Evolutionary conservation across 2,329 filamentous ascomycete species (phyloP).

Genomic region (Purpureocillium lavendulum): DNA sequence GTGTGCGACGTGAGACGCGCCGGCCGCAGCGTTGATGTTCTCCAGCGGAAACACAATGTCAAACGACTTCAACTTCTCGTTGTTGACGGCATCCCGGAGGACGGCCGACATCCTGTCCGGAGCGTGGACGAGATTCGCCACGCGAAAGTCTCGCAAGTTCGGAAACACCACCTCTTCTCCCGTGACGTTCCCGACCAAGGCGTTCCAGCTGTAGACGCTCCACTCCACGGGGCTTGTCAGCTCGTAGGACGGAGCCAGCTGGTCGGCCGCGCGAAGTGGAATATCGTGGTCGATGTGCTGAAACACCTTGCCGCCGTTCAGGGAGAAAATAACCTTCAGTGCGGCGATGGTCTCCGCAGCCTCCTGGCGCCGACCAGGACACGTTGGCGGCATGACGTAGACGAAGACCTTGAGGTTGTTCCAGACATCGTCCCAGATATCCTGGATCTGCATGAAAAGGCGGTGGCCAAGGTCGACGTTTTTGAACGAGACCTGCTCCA

Average conservation of each 20-base stretch:
- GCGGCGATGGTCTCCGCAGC: slow-evolving; percentile 13
- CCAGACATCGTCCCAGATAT: slow-evolving; percentile 17
- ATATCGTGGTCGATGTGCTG: slow-evolving; percentile 23
- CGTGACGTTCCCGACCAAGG: no score
- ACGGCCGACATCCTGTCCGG: slow-evolving; percentile 14
- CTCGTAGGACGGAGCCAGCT: no score
- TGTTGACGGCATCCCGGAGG: slow-evolving; percentile 16
- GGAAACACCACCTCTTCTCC: no score
- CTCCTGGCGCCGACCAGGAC: slow-evolving; percentile 11
- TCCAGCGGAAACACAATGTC: slow-evolving; percentile 27
- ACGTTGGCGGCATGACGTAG: slow-evolving; percentile 8
- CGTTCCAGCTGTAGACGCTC: no score
- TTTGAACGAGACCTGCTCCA: slow-evolving; percentile 23
- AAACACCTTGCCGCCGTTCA: slow-evolving; percentile 16
- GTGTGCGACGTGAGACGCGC: slow-evolving; percentile 17
- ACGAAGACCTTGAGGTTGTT: slow-evolving; percentile 19
- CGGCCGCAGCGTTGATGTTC: slow-evolving; percentile 11
- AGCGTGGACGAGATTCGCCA: slow-evolving; percentile 15
- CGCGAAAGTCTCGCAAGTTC: slow-evolving; percentile 18
- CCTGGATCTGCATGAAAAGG: slow-evolving; percentile 3
- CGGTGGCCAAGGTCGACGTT: slow-evolving; percentile 14
- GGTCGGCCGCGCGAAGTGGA: no score
- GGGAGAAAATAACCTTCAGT: slow-evolving; percentile 16
- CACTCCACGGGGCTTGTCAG: no score
- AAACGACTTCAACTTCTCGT: slow-evolving; percentile 21